These are phyloP conservation scores for Ceratobasidium sp. DNA, from an alignment of 1,284 basidiomycete genomes.

Conservation along the genomic window DNA sequence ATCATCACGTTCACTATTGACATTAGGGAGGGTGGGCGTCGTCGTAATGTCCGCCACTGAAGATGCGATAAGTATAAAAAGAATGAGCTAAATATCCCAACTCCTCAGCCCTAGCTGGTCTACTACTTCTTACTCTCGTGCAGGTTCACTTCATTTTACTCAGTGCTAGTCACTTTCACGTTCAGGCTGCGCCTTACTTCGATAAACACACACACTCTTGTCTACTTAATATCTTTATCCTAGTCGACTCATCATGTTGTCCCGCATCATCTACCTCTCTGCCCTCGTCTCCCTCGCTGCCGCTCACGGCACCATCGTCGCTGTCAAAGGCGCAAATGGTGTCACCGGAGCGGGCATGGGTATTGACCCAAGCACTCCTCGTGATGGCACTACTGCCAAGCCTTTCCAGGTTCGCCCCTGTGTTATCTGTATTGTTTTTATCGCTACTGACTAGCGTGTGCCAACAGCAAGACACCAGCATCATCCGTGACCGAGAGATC, in stretches of 20 bases:
- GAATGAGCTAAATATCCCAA: background rate
- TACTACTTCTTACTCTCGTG: conserved; percentile 20
- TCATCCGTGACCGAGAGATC: conserved; percentile 52
- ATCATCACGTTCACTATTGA: background rate
- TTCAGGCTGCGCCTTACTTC: conserved; percentile 28
- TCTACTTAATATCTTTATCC: background rate
- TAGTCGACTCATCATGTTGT: conserved; percentile 24
- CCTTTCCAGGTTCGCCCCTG: conserved; percentile 50
- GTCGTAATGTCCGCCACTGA: background rate
- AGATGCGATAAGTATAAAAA: background rate
- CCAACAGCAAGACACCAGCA: conserved; percentile 51
- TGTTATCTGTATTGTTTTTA: conserved; percentile 39
- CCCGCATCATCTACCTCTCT: conserved; percentile 37
- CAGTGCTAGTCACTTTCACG: conserved; percentile 2
- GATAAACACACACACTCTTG: background rate
- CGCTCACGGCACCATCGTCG: conserved; percentile 52
- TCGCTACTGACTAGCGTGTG: background rate
- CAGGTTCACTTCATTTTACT: conserved; percentile 23
- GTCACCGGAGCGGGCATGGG: conserved; percentile 51
- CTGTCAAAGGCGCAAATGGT: conserved; percentile 52
- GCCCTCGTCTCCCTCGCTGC: conserved; percentile 34
- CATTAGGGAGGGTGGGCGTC: background rate
- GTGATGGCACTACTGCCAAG: conserved; percentile 50
- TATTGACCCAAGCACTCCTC: conserved; percentile 52
- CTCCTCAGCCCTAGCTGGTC: conserved; percentile 24